These are phyloP conservation scores for Gracilaria caudata DNA, from an alignment of 23 red algal genomes.

Conservation along the genomic window DNA sequence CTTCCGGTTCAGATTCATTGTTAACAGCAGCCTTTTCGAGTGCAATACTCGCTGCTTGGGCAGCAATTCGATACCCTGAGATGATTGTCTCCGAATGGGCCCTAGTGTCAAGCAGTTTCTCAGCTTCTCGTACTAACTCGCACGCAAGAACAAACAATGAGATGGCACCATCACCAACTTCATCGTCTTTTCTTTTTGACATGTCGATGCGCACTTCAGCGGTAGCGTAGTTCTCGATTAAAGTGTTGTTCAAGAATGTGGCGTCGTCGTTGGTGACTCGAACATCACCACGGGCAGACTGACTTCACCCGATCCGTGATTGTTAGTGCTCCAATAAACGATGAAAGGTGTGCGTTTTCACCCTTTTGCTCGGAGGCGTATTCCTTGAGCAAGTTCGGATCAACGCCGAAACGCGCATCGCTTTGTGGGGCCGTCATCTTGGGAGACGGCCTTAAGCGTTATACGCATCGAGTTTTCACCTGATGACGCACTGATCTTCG, in stretches of 20 bases:
- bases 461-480: no score
- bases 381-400: conserved; percentile 76
- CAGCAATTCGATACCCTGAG: conserved; percentile 79
- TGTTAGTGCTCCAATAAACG: conserved; percentile 94
- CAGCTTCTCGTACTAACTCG: conserved; percentile 96
- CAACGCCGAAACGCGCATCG: conserved; percentile 64
- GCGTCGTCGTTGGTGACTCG: conserved; percentile 98
- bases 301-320: conserved; percentile 92
- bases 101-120: conserved; percentile 88
- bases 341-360: conserved; percentile 90
- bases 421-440: conserved; percentile 64
- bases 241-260: conserved; percentile 82
- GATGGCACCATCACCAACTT: conserved; percentile 97
- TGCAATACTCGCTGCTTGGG: conserved; percentile 64
- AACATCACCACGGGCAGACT: conserved; percentile 82
- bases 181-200: conserved; percentile 94
- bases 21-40: conserved; percentile 81
- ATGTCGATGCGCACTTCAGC: conserved; percentile 96
- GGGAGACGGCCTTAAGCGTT: background rate
- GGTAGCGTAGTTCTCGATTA: conserved; percentile 92
- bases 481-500: no score
- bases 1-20: conserved; percentile 55
- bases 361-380: conserved; percentile 92
- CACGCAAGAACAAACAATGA: conserved; percentile 95
- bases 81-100: conserved; percentile 92